Evolutionary conservation across 2,329 filamentous ascomycete species (phyloP).

Genomic region (Talaromyces verruculosus): DNA sequence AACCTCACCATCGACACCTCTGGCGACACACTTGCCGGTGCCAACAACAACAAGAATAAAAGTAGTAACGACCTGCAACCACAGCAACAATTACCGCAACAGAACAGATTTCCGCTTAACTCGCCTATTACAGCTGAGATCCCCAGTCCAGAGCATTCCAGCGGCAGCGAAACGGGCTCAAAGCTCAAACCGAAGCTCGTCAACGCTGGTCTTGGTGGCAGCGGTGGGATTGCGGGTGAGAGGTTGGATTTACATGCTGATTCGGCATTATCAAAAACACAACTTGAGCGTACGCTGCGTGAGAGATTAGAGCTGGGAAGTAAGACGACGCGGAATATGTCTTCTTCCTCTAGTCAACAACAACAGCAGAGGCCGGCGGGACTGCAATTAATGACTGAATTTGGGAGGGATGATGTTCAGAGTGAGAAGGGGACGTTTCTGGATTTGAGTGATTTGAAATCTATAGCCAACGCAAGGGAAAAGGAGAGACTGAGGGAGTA

Average conservation of each 20-base stretch:
- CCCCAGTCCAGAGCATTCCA: conserved; percentile 36
- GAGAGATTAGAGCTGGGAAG: neutral
- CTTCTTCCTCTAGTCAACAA: conserved; percentile 22
- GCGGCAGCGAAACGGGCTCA: neutral
- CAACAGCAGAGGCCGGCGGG: conserved; percentile 38
- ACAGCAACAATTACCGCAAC: neutral
- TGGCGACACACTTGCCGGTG: neutral
- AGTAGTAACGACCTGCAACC: neutral
- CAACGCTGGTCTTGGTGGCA: neutral
- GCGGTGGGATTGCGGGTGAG: neutral
- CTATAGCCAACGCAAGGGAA: conserved; percentile 36
- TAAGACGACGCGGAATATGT: neutral
- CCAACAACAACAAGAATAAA: neutral
- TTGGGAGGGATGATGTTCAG: conserved; percentile 28
- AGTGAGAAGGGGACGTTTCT: conserved; percentile 31
- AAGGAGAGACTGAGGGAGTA: conserved; percentile 31
- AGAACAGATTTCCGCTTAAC: conserved; percentile 44
- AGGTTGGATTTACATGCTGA: neutral
- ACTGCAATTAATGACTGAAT: conserved; percentile 46
- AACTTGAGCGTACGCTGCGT: conserved; percentile 10
- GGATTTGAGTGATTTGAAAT: conserved; percentile 41
- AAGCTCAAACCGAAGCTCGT: conserved; percentile 15
- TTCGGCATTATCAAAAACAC: conserved; percentile 22
- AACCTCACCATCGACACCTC: conserved; percentile 28
- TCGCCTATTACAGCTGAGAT: conserved; percentile 47